Evolutionary conservation across 208 protist species (phyloP).

Genomic region (Sergeia podlipaevii): DNA sequence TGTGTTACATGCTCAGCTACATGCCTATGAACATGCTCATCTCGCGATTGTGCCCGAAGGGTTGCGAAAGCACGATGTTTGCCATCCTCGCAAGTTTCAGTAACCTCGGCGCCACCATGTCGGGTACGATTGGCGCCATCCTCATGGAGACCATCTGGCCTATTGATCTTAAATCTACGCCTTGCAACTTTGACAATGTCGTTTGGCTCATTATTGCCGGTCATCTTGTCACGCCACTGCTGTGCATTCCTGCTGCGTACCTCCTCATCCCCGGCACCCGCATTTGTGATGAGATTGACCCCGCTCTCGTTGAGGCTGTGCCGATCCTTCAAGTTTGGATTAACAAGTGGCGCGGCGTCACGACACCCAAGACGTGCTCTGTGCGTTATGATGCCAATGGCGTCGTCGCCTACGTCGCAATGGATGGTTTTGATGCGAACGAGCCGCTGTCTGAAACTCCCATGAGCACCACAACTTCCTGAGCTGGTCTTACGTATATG

Average conservation of each 20-base stretch:
- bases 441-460: no score
- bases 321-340: constrained; percentile 6
- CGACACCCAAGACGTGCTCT: no score
- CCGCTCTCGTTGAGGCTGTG: constrained; percentile 15
- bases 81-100: constrained; percentile 55
- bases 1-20: constrained; percentile 47
- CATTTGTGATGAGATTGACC: constrained; percentile 38
- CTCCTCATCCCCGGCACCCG: constrained; percentile 47
- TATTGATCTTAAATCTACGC: constrained; percentile 16
- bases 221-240: constrained; percentile 37
- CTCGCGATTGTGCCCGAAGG: constrained; percentile 63
- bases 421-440: no score
- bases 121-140: constrained; percentile 35
- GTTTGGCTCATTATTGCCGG: constrained; percentile 39
- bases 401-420: no score
- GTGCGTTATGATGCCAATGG: no score
- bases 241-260: constrained; percentile 45
- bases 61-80: constrained; percentile 66
- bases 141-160: constrained; percentile 40
- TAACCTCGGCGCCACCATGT: constrained; percentile 53
- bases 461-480: no score
- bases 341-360: no score
- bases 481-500: no score
- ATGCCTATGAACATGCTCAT: constrained; percentile 73
- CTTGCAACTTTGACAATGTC: constrained; percentile 60